phyloP scores from a whole-genome alignment of 345 rosid species.

The Physaria fendleri region DNA sequence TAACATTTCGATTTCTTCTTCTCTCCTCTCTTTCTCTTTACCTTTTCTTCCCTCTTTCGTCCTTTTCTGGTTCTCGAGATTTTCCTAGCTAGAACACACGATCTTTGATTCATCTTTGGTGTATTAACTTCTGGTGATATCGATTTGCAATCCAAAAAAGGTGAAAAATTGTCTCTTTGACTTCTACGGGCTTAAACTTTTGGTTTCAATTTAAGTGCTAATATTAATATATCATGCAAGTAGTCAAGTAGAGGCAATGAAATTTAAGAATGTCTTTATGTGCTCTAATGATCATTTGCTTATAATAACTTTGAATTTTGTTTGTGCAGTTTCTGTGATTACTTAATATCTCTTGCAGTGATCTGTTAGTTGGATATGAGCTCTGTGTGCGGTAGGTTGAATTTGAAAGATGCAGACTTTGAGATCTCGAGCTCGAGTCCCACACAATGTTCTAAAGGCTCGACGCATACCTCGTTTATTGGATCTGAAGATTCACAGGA shows the following conservation, averaged over 20 bases:
- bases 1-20: slow-evolving; percentile 34
- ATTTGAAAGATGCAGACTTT: slow-evolving; percentile 30
- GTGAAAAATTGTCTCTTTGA: neutral
- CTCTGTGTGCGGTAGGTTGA: slow-evolving; percentile 24
- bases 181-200: neutral
- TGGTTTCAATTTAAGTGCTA: too few species aligned
- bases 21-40: neutral
- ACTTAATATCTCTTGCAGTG: neutral
- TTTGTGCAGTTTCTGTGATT: slow-evolving; percentile 27
- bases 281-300: too few species aligned
- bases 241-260: neutral
- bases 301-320: neutral
- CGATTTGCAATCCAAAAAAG: too few species aligned
- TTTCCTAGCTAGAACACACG: neutral
- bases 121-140: too few species aligned
- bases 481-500: slow-evolving; percentile 33
- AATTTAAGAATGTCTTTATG: neutral
- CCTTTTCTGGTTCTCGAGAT: neutral
- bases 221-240: neutral
- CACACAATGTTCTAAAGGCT: slow-evolving; percentile 18
- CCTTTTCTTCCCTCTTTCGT: neutral
- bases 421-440: slow-evolving; percentile 13
- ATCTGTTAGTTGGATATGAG: slow-evolving; percentile 39
- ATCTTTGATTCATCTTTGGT: too few species aligned
- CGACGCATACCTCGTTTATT: slow-evolving; percentile 4